These are phyloP conservation scores for Marchantia paleacea DNA, from an alignment of 225 moss, liverwort and hornwort genomes.

Conservation along the genomic window DNA sequence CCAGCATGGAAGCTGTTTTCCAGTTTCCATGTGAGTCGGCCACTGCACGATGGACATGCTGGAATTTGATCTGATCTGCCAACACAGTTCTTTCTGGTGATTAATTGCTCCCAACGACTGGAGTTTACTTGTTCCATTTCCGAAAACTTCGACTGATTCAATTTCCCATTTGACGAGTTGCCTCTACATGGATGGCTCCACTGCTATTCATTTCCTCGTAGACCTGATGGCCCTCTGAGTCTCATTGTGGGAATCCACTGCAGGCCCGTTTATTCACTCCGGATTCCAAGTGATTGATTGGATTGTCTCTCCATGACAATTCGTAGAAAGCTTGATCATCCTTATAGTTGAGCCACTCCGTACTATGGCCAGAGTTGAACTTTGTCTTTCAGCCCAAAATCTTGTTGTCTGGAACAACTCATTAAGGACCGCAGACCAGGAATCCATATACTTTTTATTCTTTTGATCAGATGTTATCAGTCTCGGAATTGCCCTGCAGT, in stretches of 20 bases:
- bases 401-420: neutral
- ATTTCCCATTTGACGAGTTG: neutral
- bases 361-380: neutral
- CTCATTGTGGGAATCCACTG: neutral
- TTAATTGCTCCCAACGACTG: neutral
- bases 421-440: neutral
- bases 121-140: neutral
- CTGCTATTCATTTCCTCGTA: neutral
- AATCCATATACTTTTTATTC: neutral
- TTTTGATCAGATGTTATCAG: neutral
- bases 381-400: neutral
- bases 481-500: neutral
- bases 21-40: slow-evolving; percentile 1
- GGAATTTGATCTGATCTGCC: neutral
- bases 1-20: slow-evolving; percentile 5
- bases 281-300: neutral
- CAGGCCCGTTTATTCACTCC: neutral
- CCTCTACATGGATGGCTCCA: neutral
- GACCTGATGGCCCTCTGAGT: neutral
- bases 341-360: neutral
- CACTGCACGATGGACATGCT: neutral
- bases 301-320: neutral
- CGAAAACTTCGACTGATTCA: neutral
- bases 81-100: neutral
- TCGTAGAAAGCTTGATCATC: neutral